Conservation (phyloP, 2,329 filamentous ascomycete species). For the Chaetomium sp. region DNA sequence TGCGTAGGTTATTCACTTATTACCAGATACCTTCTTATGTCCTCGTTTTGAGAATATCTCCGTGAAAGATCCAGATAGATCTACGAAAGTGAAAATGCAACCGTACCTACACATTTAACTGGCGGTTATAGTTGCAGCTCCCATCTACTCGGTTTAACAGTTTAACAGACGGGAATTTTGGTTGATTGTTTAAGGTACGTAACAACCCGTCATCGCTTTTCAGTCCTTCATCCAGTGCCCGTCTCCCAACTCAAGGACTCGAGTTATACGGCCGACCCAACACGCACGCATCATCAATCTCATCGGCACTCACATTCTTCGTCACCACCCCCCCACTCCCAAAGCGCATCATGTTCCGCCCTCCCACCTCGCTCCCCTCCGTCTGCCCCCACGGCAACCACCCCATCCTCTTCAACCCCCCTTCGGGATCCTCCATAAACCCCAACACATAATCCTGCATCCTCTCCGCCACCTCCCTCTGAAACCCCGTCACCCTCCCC, state of each 20-base stretch:
- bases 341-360: conserved; percentile 30
- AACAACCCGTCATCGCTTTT: too few species aligned
- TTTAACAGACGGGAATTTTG: too few species aligned
- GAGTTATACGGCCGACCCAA: conserved; percentile 27
- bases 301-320: conserved; percentile 26
- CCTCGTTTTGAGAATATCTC: too few species aligned
- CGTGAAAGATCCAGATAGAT: too few species aligned
- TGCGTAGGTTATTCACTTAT: too few species aligned
- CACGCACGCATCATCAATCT: conserved; percentile 31
- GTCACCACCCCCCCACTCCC: conserved; percentile 20
- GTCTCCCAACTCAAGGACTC: conserved; percentile 23
- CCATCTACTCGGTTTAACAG: too few species aligned
- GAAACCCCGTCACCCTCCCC: conserved; percentile 22
- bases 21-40: too few species aligned
- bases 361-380: conserved; percentile 14
- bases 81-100: too few species aligned
- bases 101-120: too few species aligned
- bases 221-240: too few species aligned
- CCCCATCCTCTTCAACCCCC: conserved; percentile 30
- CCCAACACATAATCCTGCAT: conserved; percentile 36
- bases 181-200: too few species aligned
- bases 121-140: too few species aligned
- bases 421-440: conserved; percentile 33
- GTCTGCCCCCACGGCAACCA: conserved; percentile 33
- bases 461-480: conserved; percentile 31